Evolutionary conservation across 331 rosid genomes (phyloP).

Genomic region (Quercus tomentella): DNA sequence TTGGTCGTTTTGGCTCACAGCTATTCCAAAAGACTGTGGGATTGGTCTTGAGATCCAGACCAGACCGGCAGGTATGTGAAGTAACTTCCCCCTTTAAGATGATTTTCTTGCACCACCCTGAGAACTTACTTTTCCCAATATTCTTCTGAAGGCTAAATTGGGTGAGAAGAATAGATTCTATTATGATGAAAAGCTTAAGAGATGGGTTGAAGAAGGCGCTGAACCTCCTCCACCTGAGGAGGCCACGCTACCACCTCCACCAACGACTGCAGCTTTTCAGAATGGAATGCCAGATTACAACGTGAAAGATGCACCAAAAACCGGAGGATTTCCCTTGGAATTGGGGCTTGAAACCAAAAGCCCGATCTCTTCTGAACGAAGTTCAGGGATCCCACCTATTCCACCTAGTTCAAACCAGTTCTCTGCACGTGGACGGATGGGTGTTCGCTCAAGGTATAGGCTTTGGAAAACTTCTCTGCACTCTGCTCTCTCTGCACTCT

Average conservation of each 20-base stretch:
- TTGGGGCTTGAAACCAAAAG: slow-evolving; percentile 13
- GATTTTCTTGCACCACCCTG: not conserved
- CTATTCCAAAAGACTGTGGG: slow-evolving; percentile 35
- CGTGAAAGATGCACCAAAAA: slow-evolving; percentile 10
- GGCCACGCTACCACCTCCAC: slow-evolving; percentile 31
- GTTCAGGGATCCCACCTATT: slow-evolving; percentile 25
- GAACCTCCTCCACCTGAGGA: slow-evolving; percentile 32
- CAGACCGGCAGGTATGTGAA: slow-evolving; percentile 29
- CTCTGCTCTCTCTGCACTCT: not conserved
- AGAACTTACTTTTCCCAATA: not conserved
- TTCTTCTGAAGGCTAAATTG: slow-evolving; percentile 34
- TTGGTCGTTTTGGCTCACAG: slow-evolving; percentile 33
- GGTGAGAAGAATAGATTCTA: slow-evolving; percentile 34
- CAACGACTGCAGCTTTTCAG: slow-evolving; percentile 25
- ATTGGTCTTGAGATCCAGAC: slow-evolving; percentile 21
- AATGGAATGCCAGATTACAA: slow-evolving; percentile 23
- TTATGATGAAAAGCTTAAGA: slow-evolving; percentile 41
- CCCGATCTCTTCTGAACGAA: slow-evolving; percentile 10
- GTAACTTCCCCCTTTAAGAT: not conserved
- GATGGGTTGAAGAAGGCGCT: slow-evolving; percentile 43
- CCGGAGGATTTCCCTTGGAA: slow-evolving; percentile 9
- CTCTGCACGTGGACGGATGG: slow-evolving; percentile 30
- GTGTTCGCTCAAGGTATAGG: slow-evolving; percentile 29
- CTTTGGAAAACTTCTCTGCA: not conserved
- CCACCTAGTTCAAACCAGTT: slow-evolving; percentile 38